A percentile compares a stretch with the other conserved stretches of the same genome.
phyloP scores from a whole-genome alignment of 805 yeast species.

The Suhomyces pyralidae region DNA sequence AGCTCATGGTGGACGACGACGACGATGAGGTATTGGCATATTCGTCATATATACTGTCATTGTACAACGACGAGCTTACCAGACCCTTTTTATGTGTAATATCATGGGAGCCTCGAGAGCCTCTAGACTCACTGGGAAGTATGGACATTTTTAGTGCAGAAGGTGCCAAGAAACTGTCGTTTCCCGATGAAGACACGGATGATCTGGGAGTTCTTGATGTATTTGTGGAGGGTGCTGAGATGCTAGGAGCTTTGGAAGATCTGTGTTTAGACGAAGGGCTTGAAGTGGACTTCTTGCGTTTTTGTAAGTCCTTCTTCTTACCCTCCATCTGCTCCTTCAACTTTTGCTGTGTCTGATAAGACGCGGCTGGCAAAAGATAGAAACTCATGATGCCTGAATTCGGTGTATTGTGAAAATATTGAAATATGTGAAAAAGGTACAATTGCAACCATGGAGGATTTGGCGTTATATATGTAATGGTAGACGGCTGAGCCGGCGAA shows the following conservation, averaged over 20 bases:
- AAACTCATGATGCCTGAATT: constrained; percentile 10
- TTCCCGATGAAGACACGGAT: background rate
- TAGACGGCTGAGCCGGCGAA: background rate
- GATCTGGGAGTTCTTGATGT: background rate
- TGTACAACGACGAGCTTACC: background rate
- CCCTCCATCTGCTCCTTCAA: constrained; percentile 13
- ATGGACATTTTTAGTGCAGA: constrained; percentile 2
- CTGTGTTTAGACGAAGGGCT: background rate
- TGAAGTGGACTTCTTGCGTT: constrained; percentile 1
- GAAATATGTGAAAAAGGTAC: background rate
- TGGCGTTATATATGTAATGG: background rate
- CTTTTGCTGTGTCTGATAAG: constrained; percentile 17
- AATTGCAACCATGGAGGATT: background rate
- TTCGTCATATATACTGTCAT: background rate
- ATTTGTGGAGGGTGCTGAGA: background rate
- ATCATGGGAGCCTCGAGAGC: constrained; percentile 2
- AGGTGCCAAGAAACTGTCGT: background rate
- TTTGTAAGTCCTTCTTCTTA: constrained; percentile 5
- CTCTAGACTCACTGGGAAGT: constrained; percentile 1
- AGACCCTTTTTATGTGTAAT: background rate
- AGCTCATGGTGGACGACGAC: background rate
- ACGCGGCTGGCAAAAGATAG: constrained; percentile 14
- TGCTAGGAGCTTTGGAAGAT: background rate
- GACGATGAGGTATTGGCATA: background rate
- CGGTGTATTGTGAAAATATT: background rate